These are phyloP conservation scores for Alternaria arborescens DNA, from an alignment of 2,329 filamentous ascomycete species.

Conservation along the genomic window DNA sequence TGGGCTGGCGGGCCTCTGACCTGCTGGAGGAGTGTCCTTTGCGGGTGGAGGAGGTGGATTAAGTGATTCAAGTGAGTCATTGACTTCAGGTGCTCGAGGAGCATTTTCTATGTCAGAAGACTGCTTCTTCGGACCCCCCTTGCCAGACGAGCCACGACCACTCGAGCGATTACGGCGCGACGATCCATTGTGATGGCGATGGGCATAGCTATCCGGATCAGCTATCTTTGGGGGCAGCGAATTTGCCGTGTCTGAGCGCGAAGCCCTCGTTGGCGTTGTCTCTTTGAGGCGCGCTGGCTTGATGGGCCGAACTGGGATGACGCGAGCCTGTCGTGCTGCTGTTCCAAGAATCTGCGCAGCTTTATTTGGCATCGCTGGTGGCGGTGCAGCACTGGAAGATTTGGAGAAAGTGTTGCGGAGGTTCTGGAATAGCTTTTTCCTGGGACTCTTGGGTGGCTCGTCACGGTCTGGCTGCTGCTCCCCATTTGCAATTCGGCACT, in stretches of 20 bases:
- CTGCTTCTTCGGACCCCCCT: constrained; percentile 12
- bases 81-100: neutral
- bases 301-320: constrained; percentile 25
- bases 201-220: constrained; percentile 21
- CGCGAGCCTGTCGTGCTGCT: constrained; percentile 23
- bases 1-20: constrained; percentile 22
- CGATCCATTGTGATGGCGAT: constrained; percentile 9
- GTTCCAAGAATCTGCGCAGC: constrained; percentile 49
- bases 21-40: constrained; percentile 53
- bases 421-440: constrained; percentile 52
- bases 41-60: constrained; percentile 54
- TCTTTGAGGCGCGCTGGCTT: constrained; percentile 19
- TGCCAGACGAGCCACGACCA: constrained; percentile 19
- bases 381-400: constrained; percentile 9
- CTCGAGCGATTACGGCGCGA: constrained; percentile 6
- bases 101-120: constrained; percentile 11
- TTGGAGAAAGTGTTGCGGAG: constrained; percentile 39
- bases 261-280: constrained; percentile 21
- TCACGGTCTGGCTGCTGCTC: constrained; percentile 20
- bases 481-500: constrained; percentile 25
- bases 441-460: constrained; percentile 48
- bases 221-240: constrained; percentile 34
- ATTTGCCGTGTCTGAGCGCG: constrained; percentile 36
- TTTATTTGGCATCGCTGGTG: constrained; percentile 34
- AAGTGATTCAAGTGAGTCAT: constrained; percentile 19